Percentiles rank a stretch among this genome's conserved stretches.
These are phyloP conservation scores for Magnusiomyces ingens DNA, from an alignment of 1,139 yeast species.

Conservation along the genomic window DNA sequence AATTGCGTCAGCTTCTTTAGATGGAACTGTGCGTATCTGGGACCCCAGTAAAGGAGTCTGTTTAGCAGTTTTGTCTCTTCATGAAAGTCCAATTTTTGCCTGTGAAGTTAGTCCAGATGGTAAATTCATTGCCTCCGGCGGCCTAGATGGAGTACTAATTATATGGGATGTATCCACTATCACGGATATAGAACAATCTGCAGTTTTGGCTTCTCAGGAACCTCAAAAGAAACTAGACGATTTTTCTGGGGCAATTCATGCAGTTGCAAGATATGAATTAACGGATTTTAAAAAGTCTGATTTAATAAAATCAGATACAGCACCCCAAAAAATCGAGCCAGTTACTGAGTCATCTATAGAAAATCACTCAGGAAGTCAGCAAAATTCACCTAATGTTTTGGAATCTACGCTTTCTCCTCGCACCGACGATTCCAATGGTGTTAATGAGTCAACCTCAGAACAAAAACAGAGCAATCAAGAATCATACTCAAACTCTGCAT, in stretches of 20 bases:
- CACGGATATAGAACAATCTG: constrained; percentile 13
- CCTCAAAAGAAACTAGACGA: constrained; percentile 5
- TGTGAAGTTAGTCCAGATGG: constrained; percentile 48
- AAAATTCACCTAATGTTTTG: too few species aligned
- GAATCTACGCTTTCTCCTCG: too few species aligned
- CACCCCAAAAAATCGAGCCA: background rate
- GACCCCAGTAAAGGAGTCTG: constrained; percentile 42
- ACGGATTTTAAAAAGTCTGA: background rate
- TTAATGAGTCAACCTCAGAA: too few species aligned
- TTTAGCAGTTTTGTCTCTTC: constrained; percentile 35
- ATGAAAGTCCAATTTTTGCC: constrained; percentile 49
- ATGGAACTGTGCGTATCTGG: constrained; percentile 69
- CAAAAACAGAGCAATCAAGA: background rate
- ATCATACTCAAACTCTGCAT: background rate
- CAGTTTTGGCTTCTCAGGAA: constrained; percentile 8
- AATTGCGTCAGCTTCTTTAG: constrained; percentile 52
- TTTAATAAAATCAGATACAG: constrained; percentile 1
- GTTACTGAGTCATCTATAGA: background rate
- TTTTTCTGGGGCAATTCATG: constrained; percentile 9
- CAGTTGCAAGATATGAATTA: constrained; percentile 15
- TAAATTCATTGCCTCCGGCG: constrained; percentile 49
- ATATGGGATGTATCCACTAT: constrained; percentile 43
- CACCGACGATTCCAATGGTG: too few species aligned
- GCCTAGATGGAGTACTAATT: constrained; percentile 50
- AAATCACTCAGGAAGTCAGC: background rate